These are phyloP conservation scores for Marasmius oreades DNA, from an alignment of 1,284 basidiomycete species.

Conservation along the genomic window DNA sequence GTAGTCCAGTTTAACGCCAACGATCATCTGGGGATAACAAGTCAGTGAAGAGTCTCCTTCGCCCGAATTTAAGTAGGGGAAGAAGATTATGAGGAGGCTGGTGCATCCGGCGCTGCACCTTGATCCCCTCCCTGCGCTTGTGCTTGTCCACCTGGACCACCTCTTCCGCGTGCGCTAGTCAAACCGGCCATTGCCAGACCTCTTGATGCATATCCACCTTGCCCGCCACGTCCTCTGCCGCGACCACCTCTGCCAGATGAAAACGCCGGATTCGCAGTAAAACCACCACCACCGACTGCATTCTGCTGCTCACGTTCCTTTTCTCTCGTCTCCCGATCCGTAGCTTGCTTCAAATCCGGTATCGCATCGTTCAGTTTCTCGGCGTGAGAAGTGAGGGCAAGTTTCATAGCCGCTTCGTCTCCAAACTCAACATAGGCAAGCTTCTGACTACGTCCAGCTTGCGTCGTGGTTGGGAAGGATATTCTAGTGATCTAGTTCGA, in stretches of 20 bases:
- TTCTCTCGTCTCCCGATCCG: constrained; percentile 58
- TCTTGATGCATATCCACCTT: constrained; percentile 57
- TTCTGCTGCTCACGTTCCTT: constrained; percentile 26
- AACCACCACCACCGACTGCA: constrained; percentile 21
- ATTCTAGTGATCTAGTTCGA: constrained; percentile 63
- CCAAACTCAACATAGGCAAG: constrained; percentile 86
- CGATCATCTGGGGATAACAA: too few relatives aligned
- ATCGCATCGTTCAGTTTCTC: constrained; percentile 66
- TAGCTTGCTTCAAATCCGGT: constrained; percentile 67
- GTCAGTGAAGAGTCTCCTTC: not conserved
- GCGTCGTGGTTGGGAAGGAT: constrained; percentile 53
- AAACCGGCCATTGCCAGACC: constrained; percentile 69
- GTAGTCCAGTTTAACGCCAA: not conserved
- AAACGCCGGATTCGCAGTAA: constrained; percentile 7
- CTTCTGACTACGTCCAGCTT: constrained; percentile 43
- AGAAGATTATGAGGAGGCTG: not conserved
- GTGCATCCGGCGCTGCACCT: not conserved
- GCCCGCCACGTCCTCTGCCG: constrained; percentile 56
- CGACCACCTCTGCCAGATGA: constrained; percentile 27
- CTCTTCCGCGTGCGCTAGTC: constrained; percentile 34
- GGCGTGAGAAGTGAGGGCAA: constrained; percentile 5
- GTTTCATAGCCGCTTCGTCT: constrained; percentile 77
- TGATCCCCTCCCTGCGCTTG: not conserved
- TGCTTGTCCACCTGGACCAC: constrained; percentile 3
- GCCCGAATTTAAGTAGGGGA: not conserved